Evolutionary conservation across 2,329 filamentous ascomycete species (phyloP).

Genomic region (Beauveria sp.): DNA sequence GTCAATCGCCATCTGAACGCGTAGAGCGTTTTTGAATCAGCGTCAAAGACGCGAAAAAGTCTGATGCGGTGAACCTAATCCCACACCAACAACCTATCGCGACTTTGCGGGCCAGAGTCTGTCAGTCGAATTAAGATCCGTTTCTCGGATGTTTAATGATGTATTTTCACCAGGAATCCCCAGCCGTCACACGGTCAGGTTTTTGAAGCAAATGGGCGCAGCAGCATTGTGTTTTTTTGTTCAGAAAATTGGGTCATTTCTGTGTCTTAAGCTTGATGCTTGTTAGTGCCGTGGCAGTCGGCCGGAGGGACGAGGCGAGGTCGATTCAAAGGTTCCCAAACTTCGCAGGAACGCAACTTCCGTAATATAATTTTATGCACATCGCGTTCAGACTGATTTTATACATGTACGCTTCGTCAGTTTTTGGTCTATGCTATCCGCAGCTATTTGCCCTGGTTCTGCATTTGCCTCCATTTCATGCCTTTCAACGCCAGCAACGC

Average conservation of each 20-base stretch:
- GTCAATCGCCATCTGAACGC: background rate
- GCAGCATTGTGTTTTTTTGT: background rate
- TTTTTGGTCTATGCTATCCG: too few species aligned
- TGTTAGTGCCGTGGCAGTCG: background rate
- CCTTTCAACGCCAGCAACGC: slow-evolving; percentile 35
- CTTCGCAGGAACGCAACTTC: background rate
- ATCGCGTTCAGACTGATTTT: too few species aligned
- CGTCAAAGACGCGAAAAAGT: background rate
- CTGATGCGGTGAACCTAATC: background rate
- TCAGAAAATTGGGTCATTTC: background rate
- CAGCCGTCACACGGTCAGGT: too few species aligned
- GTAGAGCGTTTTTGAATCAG: background rate
- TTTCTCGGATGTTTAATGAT: background rate
- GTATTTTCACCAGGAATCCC: background rate
- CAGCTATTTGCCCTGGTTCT: slow-evolving; percentile 17
- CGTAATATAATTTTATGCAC: too few species aligned
- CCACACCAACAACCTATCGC: background rate
- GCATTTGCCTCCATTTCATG: slow-evolving; percentile 33
- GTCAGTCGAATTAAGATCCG: background rate
- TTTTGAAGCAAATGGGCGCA: background rate
- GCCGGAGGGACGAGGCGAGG: too few species aligned
- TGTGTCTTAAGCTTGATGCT: background rate
- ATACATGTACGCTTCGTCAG: too few species aligned
- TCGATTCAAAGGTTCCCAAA: background rate
- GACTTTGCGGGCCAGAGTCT: background rate